Conservation (phyloP, 805 yeast species). For the Ogataea neopini region DNA sequence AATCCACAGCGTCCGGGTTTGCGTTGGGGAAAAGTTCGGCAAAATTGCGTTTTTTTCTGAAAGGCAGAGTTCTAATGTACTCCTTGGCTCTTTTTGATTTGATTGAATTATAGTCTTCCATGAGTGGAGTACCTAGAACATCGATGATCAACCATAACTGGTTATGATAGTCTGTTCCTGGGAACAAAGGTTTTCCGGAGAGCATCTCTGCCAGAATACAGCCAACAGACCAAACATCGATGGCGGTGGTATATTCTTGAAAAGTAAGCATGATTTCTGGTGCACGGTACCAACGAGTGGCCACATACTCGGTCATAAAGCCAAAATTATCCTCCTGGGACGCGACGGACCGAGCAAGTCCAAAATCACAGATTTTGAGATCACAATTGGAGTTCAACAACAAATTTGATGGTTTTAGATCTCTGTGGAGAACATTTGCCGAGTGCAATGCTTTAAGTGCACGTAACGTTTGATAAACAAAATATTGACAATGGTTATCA, state of each 20-base stretch:
- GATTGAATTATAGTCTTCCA: constrained; percentile 72
- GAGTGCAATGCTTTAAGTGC: constrained; percentile 90
- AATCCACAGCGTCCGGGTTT: constrained; percentile 68
- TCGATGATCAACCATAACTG: constrained; percentile 85
- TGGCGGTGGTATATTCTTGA: constrained; percentile 90
- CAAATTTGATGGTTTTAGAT: constrained; percentile 85
- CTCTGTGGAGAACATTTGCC: constrained; percentile 93
- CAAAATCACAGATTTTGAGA: constrained; percentile 91
- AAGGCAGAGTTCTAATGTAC: constrained; percentile 79
- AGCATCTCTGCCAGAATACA: constrained; percentile 92
- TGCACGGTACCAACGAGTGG: constrained; percentile 97
- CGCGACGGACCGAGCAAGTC: constrained; percentile 74
- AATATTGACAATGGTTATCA: constrained; percentile 94
- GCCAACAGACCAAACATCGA: constrained; percentile 96
- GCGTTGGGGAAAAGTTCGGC: constrained; percentile 49
- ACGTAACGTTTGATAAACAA: constrained; percentile 85
- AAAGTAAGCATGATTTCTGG: constrained; percentile 97
- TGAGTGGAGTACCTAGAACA: constrained; percentile 83
- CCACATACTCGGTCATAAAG: constrained; percentile 95
- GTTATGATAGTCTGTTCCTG: constrained; percentile 92
- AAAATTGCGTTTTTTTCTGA: constrained; percentile 61
- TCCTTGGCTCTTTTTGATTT: constrained; percentile 85
- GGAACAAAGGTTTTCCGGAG: constrained; percentile 83
- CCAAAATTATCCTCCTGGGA: constrained; percentile 67
- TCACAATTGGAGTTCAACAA: constrained; percentile 91